Conservation (phyloP, 2,329 filamentous ascomycete genomes). For the Penicillium crustosum region DNA sequence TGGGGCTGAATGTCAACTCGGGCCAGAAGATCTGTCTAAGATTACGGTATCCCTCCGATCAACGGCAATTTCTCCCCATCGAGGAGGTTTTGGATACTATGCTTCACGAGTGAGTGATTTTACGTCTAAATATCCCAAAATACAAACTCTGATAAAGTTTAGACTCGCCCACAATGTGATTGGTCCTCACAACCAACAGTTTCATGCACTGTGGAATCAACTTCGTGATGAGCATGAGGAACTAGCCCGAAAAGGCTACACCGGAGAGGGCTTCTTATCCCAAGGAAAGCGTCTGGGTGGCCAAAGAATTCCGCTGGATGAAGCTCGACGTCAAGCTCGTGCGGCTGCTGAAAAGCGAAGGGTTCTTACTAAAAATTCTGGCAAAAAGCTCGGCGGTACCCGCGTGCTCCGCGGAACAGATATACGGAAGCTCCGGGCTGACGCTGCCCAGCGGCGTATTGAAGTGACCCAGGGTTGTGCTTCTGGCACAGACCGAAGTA, state of each 20-base stretch:
- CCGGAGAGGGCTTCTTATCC: slow-evolving; percentile 82
- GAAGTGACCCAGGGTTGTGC: slow-evolving; percentile 72
- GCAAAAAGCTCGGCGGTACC: slow-evolving; percentile 70
- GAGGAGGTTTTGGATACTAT: slow-evolving; percentile 86
- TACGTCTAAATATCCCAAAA: not conserved
- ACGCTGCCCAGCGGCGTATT: slow-evolving; percentile 68
- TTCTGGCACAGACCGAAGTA: slow-evolving; percentile 65
- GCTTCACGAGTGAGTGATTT: slow-evolving; percentile 69
- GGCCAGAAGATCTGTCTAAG: slow-evolving; percentile 80
- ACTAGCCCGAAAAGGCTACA: slow-evolving; percentile 77
- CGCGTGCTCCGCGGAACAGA: slow-evolving; percentile 60
- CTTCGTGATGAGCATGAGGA: slow-evolving; percentile 81
- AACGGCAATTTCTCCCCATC: slow-evolving; percentile 72
- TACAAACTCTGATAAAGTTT: slow-evolving; percentile 12
- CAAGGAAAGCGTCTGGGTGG: slow-evolving; percentile 74
- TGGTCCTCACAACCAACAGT: slow-evolving; percentile 78
- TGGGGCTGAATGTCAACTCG: slow-evolving; percentile 77
- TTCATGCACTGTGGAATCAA: slow-evolving; percentile 85
- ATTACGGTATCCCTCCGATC: slow-evolving; percentile 72
- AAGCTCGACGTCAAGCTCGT: slow-evolving; percentile 72
- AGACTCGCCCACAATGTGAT: slow-evolving; percentile 79
- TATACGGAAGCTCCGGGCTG: slow-evolving; percentile 69
- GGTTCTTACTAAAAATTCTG: slow-evolving; percentile 59
- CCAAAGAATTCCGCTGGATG: slow-evolving; percentile 61
- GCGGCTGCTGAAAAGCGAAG: slow-evolving; percentile 71